Percentiles rank a stretch among this genome's conserved stretches.
These are phyloP conservation scores for Erodium texanum DNA, from an alignment of 441 rosid species.

Conservation along the genomic window DNA sequence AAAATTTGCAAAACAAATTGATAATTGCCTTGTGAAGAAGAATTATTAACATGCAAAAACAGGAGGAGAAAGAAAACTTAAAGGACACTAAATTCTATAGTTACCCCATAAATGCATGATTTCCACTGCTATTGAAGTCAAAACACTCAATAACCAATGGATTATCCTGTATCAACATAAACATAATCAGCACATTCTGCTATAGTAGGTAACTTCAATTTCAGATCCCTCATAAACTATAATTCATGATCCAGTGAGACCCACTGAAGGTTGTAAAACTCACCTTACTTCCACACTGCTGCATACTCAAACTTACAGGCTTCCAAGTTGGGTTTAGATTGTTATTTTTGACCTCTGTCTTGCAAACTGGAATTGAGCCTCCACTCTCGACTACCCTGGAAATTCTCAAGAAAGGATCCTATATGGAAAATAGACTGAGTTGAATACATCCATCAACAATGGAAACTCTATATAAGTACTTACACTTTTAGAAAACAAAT, in stretches of 20 bases:
- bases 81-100: constrained; percentile 3
- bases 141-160: constrained; percentile 76
- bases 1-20: constrained; percentile 9
- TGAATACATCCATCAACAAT: constrained; percentile 8
- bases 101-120: constrained; percentile 63
- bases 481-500: constrained; percentile 70
- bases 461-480: constrained; percentile 15
- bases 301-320: constrained; percentile 51
- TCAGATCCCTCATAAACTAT: constrained; percentile 8
- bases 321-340: constrained; percentile 66
- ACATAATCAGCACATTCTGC: neutral
- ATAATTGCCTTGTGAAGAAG: neutral
- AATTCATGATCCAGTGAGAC: constrained; percentile 6
- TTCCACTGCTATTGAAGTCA: constrained; percentile 65
- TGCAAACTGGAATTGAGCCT: constrained; percentile 49
- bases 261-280: constrained; percentile 18
- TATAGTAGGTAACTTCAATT: neutral
- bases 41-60: neutral
- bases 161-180: constrained; percentile 39
- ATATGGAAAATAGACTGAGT: constrained; percentile 9
- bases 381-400: constrained; percentile 55
- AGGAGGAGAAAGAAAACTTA: neutral
- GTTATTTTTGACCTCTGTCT: constrained; percentile 63
- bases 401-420: constrained; percentile 82
- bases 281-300: constrained; percentile 77